Percentiles rank a stretch among this genome's conserved stretches.
Conservation (phyloP, 768 basidiomycete species). For the Pisolithus microcarpus region DNA sequence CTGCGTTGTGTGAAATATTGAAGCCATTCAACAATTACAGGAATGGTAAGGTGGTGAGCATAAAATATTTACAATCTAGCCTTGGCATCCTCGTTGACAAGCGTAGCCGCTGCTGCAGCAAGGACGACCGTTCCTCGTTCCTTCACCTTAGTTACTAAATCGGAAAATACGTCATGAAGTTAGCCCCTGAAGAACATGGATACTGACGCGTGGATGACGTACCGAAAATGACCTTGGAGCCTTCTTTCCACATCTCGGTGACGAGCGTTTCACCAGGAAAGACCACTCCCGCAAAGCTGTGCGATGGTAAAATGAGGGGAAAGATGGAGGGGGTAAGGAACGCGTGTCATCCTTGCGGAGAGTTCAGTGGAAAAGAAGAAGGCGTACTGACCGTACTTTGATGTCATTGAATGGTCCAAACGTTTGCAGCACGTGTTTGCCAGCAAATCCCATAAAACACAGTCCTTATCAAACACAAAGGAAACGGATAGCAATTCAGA, state of each 20-base stretch:
- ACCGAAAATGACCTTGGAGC: conserved; percentile 86
- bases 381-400: conserved; percentile 71
- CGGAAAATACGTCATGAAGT: conserved; percentile 1
- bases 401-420: conserved; percentile 87
- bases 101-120: conserved; percentile 75
- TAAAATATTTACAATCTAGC: conserved; percentile 43
- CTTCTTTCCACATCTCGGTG: conserved; percentile 99
- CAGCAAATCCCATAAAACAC: conserved; percentile 88
- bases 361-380: background rate
- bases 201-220: conserved; percentile 27
- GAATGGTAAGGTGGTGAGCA: too few relatives aligned
- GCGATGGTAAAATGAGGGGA: background rate
- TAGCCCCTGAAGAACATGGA: background rate
- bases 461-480: conserved; percentile 40
- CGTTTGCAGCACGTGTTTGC: conserved; percentile 83
- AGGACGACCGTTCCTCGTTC: conserved; percentile 70
- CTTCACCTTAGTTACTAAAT: conserved; percentile 77
- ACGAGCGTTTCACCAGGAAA: conserved; percentile 93
- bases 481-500: background rate
- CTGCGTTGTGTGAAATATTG: too few relatives aligned
- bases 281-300: conserved; percentile 81
- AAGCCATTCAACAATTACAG: too few relatives aligned
- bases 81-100: conserved; percentile 43
- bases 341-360: background rate
- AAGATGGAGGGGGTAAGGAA: background rate